Evolutionary conservation across 2,329 filamentous ascomycete species (phyloP).

Genomic region (Xenoacremonium recifei): DNA sequence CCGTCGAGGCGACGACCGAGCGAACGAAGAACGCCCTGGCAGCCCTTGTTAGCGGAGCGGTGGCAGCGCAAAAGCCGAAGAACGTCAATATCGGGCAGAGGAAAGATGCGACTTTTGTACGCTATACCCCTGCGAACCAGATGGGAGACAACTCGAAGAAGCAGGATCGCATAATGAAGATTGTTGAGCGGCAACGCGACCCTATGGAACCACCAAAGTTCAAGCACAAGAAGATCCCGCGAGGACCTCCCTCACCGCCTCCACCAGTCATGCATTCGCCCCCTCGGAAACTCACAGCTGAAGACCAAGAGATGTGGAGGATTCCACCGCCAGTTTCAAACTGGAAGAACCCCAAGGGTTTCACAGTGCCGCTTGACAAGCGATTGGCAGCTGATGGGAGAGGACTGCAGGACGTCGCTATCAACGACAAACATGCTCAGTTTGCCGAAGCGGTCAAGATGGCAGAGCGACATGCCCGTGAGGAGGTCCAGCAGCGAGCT

Average conservation of each 20-base stretch:
- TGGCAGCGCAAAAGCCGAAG: constrained; percentile 93
- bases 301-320: constrained; percentile 96
- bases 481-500: constrained; percentile 89
- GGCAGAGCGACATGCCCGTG: constrained; percentile 89
- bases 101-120: constrained; percentile 87
- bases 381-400: constrained; percentile 90
- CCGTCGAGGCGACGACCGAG: constrained; percentile 81
- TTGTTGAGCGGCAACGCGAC: constrained; percentile 89
- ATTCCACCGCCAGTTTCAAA: constrained; percentile 87
- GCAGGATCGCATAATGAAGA: constrained; percentile 97
- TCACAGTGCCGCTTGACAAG: constrained; percentile 94
- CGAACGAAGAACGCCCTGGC: constrained; percentile 85
- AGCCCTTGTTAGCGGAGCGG: constrained; percentile 77
- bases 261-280: constrained; percentile 95
- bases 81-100: constrained; percentile 80
- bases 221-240: constrained; percentile 97
- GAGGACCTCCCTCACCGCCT: constrained; percentile 87
- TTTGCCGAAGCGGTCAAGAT: constrained; percentile 94
- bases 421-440: constrained; percentile 98
- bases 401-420: constrained; percentile 87
- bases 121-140: constrained; percentile 93
- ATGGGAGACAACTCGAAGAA: constrained; percentile 88
- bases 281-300: constrained; percentile 89
- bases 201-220: constrained; percentile 98
- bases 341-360: constrained; percentile 99